Evolutionary conservation across 2,329 filamentous ascomycete genomes (phyloP), one percentile per base, ranked within the genome.

Genomic region (Fusarium tuaranense): DNA sequence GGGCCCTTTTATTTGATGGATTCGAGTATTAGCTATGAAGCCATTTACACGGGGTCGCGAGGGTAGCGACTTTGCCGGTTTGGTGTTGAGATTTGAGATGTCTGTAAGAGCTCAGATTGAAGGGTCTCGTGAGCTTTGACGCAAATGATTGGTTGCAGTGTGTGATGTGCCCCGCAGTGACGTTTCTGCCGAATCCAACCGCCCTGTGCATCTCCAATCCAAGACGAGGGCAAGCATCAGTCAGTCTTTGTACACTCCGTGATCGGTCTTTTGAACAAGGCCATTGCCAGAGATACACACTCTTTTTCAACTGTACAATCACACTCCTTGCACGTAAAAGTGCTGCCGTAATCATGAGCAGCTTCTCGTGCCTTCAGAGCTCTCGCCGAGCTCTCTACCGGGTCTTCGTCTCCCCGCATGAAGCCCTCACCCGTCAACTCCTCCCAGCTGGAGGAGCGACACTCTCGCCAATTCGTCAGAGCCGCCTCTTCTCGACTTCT

Each of bases 381-480:
- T 83, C 86, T 62, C 83, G 84, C n/a, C 76, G 81, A 39, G 86
- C 86, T 70, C 84, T 90, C 7, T 83, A 85, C 55, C 82, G 84
- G 63, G 84, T 88, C 58, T 87, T 89, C 73, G 73, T 88, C 74
- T 80, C 81, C 57, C 82, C 82, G 62, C 73, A 72, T 55, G 78
- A 80, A 69, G 63, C 73, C 22, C 64, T 82, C 55, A 63, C 75
- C 39, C 73, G 75, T 64, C 72, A 78, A 44, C 72, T 78, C 67
- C 68, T 75, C 53, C 60, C 65, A 30, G 27, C 55, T 39, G 38
- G 63, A 14, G 58, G 38, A 30, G 20, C 59, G n/a, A 55, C 51
- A 7, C 25, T 70, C 51, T 65, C 67, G 1, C 16, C 57, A 39
- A 34, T 74, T 36, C 34, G 39, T 27, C 78, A 76, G 46, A 62